phyloP scores from a whole-genome alignment of 768 basidiomycete genomes.

The Gymnopilus junonius region DNA sequence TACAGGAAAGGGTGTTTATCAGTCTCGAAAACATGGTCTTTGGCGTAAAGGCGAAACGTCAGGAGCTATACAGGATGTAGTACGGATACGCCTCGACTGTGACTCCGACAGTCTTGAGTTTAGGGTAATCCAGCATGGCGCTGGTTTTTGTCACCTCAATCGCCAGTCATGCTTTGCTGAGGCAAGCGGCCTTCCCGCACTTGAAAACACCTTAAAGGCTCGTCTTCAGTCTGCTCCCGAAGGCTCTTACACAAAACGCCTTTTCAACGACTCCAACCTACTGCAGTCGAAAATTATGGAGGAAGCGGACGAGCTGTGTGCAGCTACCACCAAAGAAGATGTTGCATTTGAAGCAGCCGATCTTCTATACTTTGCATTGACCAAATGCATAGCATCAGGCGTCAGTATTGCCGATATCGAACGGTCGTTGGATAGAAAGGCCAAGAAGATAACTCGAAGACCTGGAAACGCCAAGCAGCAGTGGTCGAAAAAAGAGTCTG shows the following conservation, averaged over 20 bases:
- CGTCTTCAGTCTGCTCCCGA: conserved; percentile 79
- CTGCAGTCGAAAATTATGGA: conserved; percentile 95
- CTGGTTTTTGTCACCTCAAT: conserved; percentile 93
- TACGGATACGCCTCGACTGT: conserved; percentile 86
- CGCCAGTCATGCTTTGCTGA: conserved; percentile 90
- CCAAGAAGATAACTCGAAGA: conserved; percentile 83
- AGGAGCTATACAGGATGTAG: conserved; percentile 88
- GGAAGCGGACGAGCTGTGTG: conserved; percentile 96
- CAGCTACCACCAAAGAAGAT: conserved; percentile 76
- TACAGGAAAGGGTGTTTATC: conserved; percentile 92
- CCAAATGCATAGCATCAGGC: conserved; percentile 82
- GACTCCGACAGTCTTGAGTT: conserved; percentile 93
- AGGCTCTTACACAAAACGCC: conserved; percentile 88
- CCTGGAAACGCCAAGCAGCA: conserved; percentile 93
- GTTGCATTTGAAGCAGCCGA: conserved; percentile 96
- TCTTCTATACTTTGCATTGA: conserved; percentile 89
- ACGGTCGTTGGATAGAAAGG: conserved; percentile 80
- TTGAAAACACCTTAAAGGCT: conserved; percentile 78
- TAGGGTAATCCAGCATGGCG: conserved; percentile 85
- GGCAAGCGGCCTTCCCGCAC: conserved; percentile 73
- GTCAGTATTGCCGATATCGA: conserved; percentile 87
- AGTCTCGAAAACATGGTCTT: conserved; percentile 93
- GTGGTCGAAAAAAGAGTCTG: conserved; percentile 47
- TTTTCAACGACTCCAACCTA: conserved; percentile 84
- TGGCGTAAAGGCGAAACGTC: conserved; percentile 98